Evolutionary conservation across 1,284 basidiomycete genomes (phyloP), one percentile per base, ranked within the genome.

Genomic region (Hemileia vastatrix): DNA sequence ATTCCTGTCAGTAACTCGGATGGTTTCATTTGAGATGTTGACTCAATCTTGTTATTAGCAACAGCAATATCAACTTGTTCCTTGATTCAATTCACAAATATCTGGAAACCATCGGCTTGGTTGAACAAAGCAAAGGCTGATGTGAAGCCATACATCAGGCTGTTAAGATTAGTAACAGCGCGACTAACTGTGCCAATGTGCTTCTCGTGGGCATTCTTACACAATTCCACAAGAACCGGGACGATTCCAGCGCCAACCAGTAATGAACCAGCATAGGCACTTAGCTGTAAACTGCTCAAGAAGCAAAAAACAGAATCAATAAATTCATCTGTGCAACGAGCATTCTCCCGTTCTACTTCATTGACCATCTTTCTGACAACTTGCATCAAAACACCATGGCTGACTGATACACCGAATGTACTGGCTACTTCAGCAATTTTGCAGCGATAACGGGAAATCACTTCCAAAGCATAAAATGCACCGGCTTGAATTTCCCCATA

Each of bases 191-290:
- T 71, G 8, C 67, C 61, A 55, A 90, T 79, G 44, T 87, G 81
- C 63, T 82, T 81, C 0, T 84, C 80, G 50, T 84, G 78, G 66
- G 81, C 82, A 74, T 86, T 88, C 76, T 90, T 86, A 70, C 93
- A 84, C 57, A 94, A 80, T 70, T 94, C 88, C 57, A 95, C 85
- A 13, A 99, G 81, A 6, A 94, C 79, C 0, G 90, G 90, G 31
- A 98, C 83, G 50, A 97, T 79, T 2, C 95, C 95, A 18, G 95
- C 93, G 18, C 90, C 88, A 63, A 97, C 88, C 48, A 97, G 84
- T 86, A 95, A 89, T 71, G 87, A 90, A 33, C 88, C 90, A 32
- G 90, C 90, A 1, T 85, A 82, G 2, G 87, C 82, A 70, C 90
- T 86, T 18, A 87, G 86, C 11, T 90, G 85, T 67, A 98, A 83